Evolutionary conservation across 1,284 basidiomycete species (phyloP), one percentile per base, ranked within the genome.

Genomic region (Sporisorium sorghi): DNA sequence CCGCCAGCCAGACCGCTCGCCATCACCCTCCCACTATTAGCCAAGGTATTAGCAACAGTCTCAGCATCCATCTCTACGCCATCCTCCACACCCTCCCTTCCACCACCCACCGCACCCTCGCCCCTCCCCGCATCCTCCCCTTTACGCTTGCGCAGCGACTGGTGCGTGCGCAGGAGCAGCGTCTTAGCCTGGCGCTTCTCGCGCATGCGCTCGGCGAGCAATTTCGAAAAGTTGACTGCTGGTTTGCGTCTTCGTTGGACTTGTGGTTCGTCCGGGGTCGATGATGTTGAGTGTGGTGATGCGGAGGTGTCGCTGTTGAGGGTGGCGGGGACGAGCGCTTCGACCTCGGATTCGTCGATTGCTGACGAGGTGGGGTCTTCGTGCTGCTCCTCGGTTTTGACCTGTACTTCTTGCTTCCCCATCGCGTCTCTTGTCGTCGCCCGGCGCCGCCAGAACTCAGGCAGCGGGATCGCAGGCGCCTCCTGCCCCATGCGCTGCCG

Each of bases 91-190:
- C 35, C 35, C 46, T 30, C n/a, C n/a, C 14, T 30, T 30, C 28
- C 24, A 14, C 43, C 23, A n/a, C 23, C 24, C 14, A 4, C 40
- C 2, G 8, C 43, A 44, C 12, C 6, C 5, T 2, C 24, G 5
- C 15, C 44, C 32, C 17, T n/a, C 46, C 10, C n/a, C 28, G 10
- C 23, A 17, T 17, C 19, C 6, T 23, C 32, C n/a, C 23, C 7
- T 3, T 24, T 26, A 40, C 32, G 44, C 43, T 59, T 61, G 17
- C 60, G 71, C 35, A 73, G 26, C 19, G 53, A 56, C 43, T 65
- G 48, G 39, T 73, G 71, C 14, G 71, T 73, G 2, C 71, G 53
- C 8, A 73, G 43, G 2, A 73, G 49, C 35, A 73, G 39, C 26
- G 58, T 58, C 12, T 69, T 60, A 0, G 60, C 61, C 21, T 73